phyloP scores from a whole-genome alignment of 2,329 filamentous ascomycete species.

The Macrophomina tecta region DNA sequence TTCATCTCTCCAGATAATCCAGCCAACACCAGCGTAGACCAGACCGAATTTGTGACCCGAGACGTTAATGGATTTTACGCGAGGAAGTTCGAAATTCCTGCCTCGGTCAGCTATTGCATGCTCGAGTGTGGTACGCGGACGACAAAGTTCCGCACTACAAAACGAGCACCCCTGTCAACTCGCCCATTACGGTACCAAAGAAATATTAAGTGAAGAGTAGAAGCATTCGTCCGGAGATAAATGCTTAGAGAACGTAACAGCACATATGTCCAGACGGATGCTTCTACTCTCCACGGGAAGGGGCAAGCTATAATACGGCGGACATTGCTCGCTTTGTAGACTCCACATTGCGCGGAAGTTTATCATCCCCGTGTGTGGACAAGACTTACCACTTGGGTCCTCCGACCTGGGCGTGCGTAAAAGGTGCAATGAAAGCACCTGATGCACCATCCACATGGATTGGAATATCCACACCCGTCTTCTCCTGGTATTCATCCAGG shows the following conservation, averaged over 20 bases:
- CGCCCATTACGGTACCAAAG: too few species aligned
- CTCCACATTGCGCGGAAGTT: too few species aligned
- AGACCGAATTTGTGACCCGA: conserved; percentile 69
- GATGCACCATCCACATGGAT: conserved; percentile 70
- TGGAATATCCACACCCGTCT: conserved; percentile 68
- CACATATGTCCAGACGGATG: too few species aligned
- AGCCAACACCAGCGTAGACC: conserved; percentile 71
- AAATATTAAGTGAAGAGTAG: too few species aligned
- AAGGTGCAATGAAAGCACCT: conserved; percentile 67
- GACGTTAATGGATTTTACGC: conserved; percentile 70
- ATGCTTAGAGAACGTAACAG: too few species aligned
- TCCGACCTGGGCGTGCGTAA: conserved; percentile 61
- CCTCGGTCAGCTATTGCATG: neutral
- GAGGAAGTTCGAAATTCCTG: conserved; percentile 65
- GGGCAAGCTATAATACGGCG: too few species aligned
- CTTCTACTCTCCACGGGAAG: too few species aligned
- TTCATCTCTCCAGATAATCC: conserved; percentile 73
- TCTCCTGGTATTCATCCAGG: conserved; percentile 66
- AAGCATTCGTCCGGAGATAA: too few species aligned
- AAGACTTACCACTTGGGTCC: conserved; percentile 62
- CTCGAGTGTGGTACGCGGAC: too few species aligned
- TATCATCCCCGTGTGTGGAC: neutral
- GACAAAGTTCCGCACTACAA: too few species aligned
- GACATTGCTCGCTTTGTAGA: too few species aligned
- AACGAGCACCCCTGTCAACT: too few species aligned